Base-by-base conservation (phyloP, 192 early-diverging fungal species). In the Chytriomyces confervae region DNA sequence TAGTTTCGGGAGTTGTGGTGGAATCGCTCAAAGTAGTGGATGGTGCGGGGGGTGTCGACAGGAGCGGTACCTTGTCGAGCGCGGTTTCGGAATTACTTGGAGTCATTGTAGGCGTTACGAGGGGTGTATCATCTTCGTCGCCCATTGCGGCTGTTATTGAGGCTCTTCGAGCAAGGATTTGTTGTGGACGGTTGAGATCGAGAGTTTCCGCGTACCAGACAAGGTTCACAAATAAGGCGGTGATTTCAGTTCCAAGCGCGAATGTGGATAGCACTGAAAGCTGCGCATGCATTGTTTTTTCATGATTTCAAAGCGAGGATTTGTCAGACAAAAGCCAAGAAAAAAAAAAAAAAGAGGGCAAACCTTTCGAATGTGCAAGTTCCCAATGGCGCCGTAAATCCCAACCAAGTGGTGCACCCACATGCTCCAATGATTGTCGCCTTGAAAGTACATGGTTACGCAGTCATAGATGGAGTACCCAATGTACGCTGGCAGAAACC, bases 371-470 rank as follows among this genome's bases (percentile, higher is more conserved):
- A 77, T 53, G 4, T 18, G 16, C 13, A 71, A 5, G 45, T 67
- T 77, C 3, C 76, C 76, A 48, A 70, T 24, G 27, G 27, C 66
- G 6, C 66, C 76, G 29, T 69, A 75, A 36, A 67, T 77, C 9
- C 64, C 76, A 43, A 77, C 67, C 8, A 77, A 27, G 50, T 77
- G 76, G 36, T 77, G 76, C 18, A 69, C 76, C 76, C 76, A 77
- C 66, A 77, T 69, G 24, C 66, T 77, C 76, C 76, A 77, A 45
- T 77, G 76, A 20, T 77, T 77, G 50, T 77, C 67, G n/a, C 76
- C 74, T 45, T 77, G 76, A 51, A 77, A 67, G 44, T 61, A 69
- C 76, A 77, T 77, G 24, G 76, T 77, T 16, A 43, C 62, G 36
- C 64, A 69, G 45, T 77, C 76, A 46, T 77, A 77, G 50, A 77